phyloP scores from a whole-genome alignment of 2,329 filamentous ascomycete species.

The Tolypocladium album region DNA sequence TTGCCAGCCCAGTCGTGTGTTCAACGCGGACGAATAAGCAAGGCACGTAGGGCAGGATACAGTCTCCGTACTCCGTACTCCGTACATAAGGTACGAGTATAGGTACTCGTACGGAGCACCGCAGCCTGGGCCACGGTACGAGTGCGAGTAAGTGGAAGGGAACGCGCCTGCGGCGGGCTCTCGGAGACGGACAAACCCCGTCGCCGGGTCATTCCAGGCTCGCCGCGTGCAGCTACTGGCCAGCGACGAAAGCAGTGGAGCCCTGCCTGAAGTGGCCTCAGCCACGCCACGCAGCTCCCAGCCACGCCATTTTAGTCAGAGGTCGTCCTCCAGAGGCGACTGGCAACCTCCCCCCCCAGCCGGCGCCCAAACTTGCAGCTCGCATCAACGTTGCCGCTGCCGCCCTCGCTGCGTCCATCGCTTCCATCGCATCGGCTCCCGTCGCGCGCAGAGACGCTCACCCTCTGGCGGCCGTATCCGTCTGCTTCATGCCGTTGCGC shows the following conservation, averaged over 20 bases:
- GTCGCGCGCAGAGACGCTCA: conserved; percentile 13
- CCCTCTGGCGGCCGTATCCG: conserved; percentile 10
- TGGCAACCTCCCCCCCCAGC: conserved; percentile 10
- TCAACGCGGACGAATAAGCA: not conserved
- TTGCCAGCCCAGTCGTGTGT: not conserved
- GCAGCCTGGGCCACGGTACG: too few species aligned
- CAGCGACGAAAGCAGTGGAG: conserved; percentile 1
- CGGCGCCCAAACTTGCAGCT: conserved; percentile 5
- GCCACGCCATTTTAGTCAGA: conserved; percentile 26
- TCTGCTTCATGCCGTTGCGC: conserved; percentile 19
- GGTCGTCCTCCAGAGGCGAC: conserved; percentile 1
- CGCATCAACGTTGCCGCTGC: conserved; percentile 7
- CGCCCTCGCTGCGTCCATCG: conserved; percentile 7
- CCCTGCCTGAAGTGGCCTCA: not conserved
- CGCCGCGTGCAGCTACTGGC: conserved; percentile 3
- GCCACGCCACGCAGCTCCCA: conserved; percentile 13
- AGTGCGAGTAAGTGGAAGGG: too few species aligned
- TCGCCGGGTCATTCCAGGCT: not conserved
- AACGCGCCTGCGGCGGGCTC: not conserved
- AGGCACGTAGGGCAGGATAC: too few species aligned
- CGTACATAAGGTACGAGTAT: too few species aligned
- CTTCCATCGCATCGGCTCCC: conserved; percentile 9
- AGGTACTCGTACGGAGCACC: too few species aligned
- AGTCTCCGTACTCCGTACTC: too few species aligned
- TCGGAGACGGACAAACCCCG: not conserved